Base-by-base conservation (phyloP, 176 grass and related monocot species). In the Musa troglodytarum region DNA sequence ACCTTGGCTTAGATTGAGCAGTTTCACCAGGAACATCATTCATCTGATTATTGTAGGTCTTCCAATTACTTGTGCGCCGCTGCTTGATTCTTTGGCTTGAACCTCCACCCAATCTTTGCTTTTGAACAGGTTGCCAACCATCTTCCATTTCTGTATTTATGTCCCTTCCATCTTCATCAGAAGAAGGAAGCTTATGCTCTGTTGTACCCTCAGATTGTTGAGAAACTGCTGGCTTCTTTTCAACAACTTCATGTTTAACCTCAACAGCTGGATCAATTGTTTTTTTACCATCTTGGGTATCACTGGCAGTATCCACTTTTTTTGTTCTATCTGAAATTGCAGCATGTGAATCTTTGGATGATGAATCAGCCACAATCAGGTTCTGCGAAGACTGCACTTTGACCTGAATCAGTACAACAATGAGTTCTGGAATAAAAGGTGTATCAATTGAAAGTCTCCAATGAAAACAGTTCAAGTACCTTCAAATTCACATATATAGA, bases 91-190 rank as follows among this genome's bases (percentile, higher is more conserved):
- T 88, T 69, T 93, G 90, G 34, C 86, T 86, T 66, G 86, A 84
- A 77, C 77, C 84, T 53, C 69, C 82, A 68, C 86, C 82, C 74
- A 84, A 94, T 83, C 87, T 89, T 75, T 86, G 90, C 81, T 78
- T 89, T 87, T 99, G 95, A 80, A 99, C 95, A 69, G 90, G 86
- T 64, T 92, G 91, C 95, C 95, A 99, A 74, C 90, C 95, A 80
- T 99, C 88, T 82, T 99, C 95, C 69, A 87, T 84, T 85, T 94
- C 88, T 75, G 79, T 52, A 70, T 19, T 72, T 83, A 67, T 84
- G 34, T 83, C 82, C 76, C 76, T 80, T 79, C 52, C 59, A 69
- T 72, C 70, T 29, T 91, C 90, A 76, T 77, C 82, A 76, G 79
- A 80, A 65, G 72, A 67, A 87, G 78, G 84, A 65, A 78, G 83